Evolutionary conservation across 1,284 basidiomycete genomes (phyloP), one percentile per base, ranked within the genome.

Genomic region (Vanrija sp.): DNA sequence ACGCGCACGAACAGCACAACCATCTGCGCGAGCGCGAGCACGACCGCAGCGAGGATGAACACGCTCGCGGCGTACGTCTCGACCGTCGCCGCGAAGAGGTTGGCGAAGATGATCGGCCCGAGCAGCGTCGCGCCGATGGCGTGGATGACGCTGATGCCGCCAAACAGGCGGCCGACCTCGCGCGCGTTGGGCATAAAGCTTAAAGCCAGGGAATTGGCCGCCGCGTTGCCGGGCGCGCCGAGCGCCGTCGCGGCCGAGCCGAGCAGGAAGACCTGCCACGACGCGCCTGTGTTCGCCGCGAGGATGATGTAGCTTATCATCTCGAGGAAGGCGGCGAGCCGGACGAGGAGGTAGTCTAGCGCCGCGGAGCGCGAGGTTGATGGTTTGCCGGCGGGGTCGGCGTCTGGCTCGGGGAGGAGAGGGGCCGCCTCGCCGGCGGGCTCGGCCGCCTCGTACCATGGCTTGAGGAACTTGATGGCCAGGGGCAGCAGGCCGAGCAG

Each of bases 401-500:
- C 37, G 43, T 24, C 31, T 9, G 31, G 31, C 31, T 31, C 24
- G 25, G 10, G 25, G 25, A 52, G 46, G 16, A 56, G 55, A 15
- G 50, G 42, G 16, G 54, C 31, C 2, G 31, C 31, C 31, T 31
- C 31, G 31, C 31, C 31, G 10, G 12, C 31, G n/a, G n/a, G n/a
- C 31, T 31, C 31, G 2, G 2, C 12, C 9, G 4, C 44, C 35
- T 50, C 56, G 24, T 70, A 67, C 43, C 61, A 63, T 1, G 73
- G 73, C 53, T 75, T 75, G 62, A 72, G 60, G n/a, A 58, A 61
- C 41, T 65, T 63, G 55, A 74, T 68, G 18, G 64, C 44, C 23
- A 71, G 20, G 12, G 90, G 90, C 8, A 91, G 73, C 23, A 88
- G 57, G 4, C 84, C 54, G 2, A 85, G 78, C 54, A 92, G 76